A percentile compares a stretch with the other conserved stretches of the same genome.
Evolutionary conservation across 768 basidiomycete genomes (phyloP).

Genomic region (Hygrocybe coccinea): DNA sequence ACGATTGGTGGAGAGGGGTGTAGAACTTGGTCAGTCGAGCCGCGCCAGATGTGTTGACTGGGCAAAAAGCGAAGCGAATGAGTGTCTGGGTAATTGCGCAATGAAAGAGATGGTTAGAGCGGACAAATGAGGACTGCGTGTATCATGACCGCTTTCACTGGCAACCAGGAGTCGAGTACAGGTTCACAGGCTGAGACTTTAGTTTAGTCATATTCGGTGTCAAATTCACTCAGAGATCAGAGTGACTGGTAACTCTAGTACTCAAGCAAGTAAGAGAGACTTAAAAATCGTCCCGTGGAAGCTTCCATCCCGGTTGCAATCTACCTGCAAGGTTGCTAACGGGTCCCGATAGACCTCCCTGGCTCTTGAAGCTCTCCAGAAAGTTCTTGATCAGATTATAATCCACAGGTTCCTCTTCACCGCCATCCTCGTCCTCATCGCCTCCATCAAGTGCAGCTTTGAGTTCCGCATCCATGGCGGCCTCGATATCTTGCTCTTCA

Average conservation of each 20-base stretch:
- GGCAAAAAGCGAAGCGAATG: slow-evolving; percentile 3
- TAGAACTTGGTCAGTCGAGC: slow-evolving; percentile 86
- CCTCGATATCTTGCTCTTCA: slow-evolving; percentile 59
- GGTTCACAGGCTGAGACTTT: too few relatives aligned
- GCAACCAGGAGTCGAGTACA: too few relatives aligned
- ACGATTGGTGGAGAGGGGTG: slow-evolving; percentile 64
- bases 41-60: slow-evolving; percentile 92
- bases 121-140: slow-evolving; percentile 84
- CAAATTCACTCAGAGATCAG: too few relatives aligned
- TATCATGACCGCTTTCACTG: slow-evolving; percentile 47
- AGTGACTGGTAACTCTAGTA: too few relatives aligned
- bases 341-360: slow-evolving; percentile 84
- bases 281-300: slow-evolving; percentile 67
- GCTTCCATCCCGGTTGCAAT: slow-evolving; percentile 65
- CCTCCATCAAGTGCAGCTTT: slow-evolving; percentile 51
- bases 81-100: slow-evolving; percentile 14
- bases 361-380: slow-evolving; percentile 91
- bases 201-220: too few relatives aligned
- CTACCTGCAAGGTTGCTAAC: slow-evolving; percentile 87
- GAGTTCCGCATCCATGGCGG: slow-evolving; percentile 88
- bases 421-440: slow-evolving; percentile 52
- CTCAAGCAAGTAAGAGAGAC: too few relatives aligned
- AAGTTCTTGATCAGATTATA: slow-evolving; percentile 96
- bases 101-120: slow-evolving; percentile 22
- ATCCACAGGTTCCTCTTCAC: slow-evolving; percentile 54